A percentile compares a stretch with the other conserved stretches of the same genome.
phyloP scores from a whole-genome alignment of 225 moss, liverwort and hornwort genomes.

The Ulota crispa region DNA sequence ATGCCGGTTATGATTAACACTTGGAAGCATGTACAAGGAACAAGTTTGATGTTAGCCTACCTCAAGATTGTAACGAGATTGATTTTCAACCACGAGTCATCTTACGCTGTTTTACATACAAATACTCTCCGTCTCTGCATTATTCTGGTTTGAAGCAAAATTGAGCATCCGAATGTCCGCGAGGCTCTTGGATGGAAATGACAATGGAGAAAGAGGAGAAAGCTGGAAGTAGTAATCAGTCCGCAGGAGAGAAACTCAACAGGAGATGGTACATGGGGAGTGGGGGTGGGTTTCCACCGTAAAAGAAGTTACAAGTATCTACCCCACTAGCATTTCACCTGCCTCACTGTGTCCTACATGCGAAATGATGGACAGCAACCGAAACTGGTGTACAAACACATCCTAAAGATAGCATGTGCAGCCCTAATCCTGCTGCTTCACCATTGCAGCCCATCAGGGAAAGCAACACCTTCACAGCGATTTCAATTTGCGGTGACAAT shows the following conservation, averaged over 20 bases:
- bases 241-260: conserved; percentile 46
- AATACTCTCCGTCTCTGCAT: conserved; percentile 20
- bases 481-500: not conserved
- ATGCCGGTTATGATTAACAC: conserved; percentile 1
- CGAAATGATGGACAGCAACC: conserved; percentile 12
- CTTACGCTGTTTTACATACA: conserved; percentile 21
- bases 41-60: not conserved
- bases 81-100: not conserved
- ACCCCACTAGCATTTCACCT: conserved; percentile 32
- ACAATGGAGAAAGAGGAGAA: not conserved
- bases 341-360: conserved; percentile 44
- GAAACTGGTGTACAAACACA: not conserved
- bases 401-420: conserved; percentile 11
- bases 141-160: conserved; percentile 37
- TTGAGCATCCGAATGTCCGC: conserved; percentile 13
- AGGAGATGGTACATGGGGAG: conserved; percentile 24
- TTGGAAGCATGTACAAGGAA: conserved; percentile 4
- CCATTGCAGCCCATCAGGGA: conserved; percentile 1
- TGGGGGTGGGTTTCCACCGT: not conserved
- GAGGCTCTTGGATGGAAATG: conserved; percentile 4
- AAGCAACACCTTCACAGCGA: conserved; percentile 1
- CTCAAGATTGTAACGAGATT: conserved; percentile 9
- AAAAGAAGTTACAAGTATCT: conserved; percentile 14
- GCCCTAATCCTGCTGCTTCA: conserved; percentile 4
- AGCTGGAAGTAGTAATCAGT: not conserved